Conservation (phyloP, 768 basidiomycete species). For the Lactarius hengduanensis region DNA sequence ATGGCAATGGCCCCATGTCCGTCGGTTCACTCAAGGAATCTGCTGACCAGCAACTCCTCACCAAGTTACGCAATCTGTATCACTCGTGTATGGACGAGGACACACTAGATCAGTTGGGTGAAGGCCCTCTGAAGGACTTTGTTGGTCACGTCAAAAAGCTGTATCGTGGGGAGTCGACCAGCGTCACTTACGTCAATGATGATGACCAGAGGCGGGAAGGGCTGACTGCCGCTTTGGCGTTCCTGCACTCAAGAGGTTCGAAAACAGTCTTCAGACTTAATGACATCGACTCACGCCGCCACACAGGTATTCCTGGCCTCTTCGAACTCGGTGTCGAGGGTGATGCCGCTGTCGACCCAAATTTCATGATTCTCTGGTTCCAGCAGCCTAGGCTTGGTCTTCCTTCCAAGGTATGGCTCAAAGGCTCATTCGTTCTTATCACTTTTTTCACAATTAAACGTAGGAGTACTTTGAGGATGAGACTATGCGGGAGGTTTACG, state of each 20-base stretch:
- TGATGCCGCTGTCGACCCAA: slow-evolving; percentile 83
- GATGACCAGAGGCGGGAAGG: slow-evolving; percentile 45
- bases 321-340: slow-evolving; percentile 87
- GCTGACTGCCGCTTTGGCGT: slow-evolving; percentile 80
- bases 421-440: neutral
- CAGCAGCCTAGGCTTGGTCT: slow-evolving; percentile 79
- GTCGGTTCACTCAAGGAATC: slow-evolving; percentile 28
- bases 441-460: slow-evolving; percentile 10
- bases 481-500: slow-evolving; percentile 65
- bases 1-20: slow-evolving; percentile 39
- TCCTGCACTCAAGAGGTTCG: slow-evolving; percentile 80
- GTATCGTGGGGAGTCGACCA: slow-evolving; percentile 53
- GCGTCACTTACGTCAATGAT: slow-evolving; percentile 32
- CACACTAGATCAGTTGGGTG: slow-evolving; percentile 68
- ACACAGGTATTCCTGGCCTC: slow-evolving; percentile 67
- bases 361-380: slow-evolving; percentile 83
- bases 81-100: slow-evolving; percentile 80
- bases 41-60: slow-evolving; percentile 55
- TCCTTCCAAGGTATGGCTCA: slow-evolving; percentile 70
- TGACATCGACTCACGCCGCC: slow-evolving; percentile 12
- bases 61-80: slow-evolving; percentile 72
- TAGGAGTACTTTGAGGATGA: slow-evolving; percentile 91
- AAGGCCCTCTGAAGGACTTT: slow-evolving; percentile 66
- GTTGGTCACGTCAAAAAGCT: slow-evolving; percentile 58
- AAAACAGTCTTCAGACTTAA: neutral